Percentiles rank a stretch among this genome's conserved stretches.
Evolutionary conservation across 2,329 filamentous ascomycete genomes (phyloP).

Genomic region (Neurospora sp.): DNA sequence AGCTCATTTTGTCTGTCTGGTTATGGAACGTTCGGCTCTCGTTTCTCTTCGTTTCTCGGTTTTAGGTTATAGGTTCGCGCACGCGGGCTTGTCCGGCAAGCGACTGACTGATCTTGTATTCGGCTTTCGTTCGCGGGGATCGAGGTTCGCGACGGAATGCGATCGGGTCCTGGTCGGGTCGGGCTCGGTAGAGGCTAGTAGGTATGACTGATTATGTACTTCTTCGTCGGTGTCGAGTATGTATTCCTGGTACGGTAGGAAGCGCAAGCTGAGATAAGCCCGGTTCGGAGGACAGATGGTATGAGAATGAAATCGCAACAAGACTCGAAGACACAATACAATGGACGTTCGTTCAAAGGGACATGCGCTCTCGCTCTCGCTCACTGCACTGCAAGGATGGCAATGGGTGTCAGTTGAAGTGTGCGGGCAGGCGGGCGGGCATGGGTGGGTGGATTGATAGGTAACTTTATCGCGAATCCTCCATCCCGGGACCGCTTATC

Average conservation of each 20-base stretch:
- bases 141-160: neutral
- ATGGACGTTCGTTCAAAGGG: neutral
- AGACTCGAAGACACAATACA: neutral
- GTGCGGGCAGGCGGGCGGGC: neutral
- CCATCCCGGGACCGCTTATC: constrained; percentile 6
- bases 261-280: neutral
- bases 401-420: neutral
- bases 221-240: neutral
- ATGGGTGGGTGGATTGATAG: neutral
- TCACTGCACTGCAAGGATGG: neutral
- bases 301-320: neutral
- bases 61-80: neutral
- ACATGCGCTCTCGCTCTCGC: neutral
- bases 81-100: neutral
- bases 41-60: neutral
- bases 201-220: neutral
- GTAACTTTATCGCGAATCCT: neutral
- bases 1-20: neutral
- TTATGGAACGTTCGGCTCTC: neutral
- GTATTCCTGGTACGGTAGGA: neutral
- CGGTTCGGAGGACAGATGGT: neutral
- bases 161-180: neutral
- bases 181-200: neutral
- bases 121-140: neutral
- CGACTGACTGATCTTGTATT: neutral